These are phyloP conservation scores for Astraeus odoratus DNA, from an alignment of 768 basidiomycete genomes.

Conservation along the genomic window DNA sequence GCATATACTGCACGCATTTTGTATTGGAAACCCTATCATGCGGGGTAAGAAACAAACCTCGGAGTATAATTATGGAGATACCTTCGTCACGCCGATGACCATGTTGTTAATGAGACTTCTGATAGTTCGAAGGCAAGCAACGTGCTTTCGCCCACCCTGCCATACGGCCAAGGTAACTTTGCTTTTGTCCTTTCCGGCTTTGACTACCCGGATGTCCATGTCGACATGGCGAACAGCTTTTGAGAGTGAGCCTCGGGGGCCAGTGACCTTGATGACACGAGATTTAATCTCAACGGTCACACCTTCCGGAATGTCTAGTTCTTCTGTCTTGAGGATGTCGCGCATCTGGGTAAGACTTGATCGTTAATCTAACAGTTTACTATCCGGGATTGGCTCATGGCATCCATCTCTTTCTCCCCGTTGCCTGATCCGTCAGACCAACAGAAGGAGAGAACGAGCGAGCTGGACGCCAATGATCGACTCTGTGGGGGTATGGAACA, in stretches of 20 bases:
- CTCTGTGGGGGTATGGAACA: constrained; percentile 4
- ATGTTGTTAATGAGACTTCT: constrained; percentile 94
- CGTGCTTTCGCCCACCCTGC: constrained; percentile 98
- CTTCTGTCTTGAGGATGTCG: constrained; percentile 91
- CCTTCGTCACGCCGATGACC: constrained; percentile 96
- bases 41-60: constrained; percentile 3
- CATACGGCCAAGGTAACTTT: constrained; percentile 91
- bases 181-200: constrained; percentile 55
- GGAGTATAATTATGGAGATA: constrained; percentile 20
- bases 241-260: constrained; percentile 86
- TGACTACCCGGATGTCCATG: constrained; percentile 86
- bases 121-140: constrained; percentile 96
- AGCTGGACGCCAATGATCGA: background rate
- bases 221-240: constrained; percentile 91
- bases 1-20: constrained; percentile 99
- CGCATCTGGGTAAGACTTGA: constrained; percentile 56
- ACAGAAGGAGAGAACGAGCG: background rate
- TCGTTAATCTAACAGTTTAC: constrained; percentile 21
- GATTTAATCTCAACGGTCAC: constrained; percentile 87
- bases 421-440: constrained; percentile 1
- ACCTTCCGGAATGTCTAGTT: constrained; percentile 79
- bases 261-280: constrained; percentile 84
- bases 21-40: constrained; percentile 88
- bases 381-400: constrained; percentile 27
- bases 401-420: constrained; percentile 30